phyloP scores from a whole-genome alignment of 257 asterid genomes.

The Solanum gracilifrons region DNA sequence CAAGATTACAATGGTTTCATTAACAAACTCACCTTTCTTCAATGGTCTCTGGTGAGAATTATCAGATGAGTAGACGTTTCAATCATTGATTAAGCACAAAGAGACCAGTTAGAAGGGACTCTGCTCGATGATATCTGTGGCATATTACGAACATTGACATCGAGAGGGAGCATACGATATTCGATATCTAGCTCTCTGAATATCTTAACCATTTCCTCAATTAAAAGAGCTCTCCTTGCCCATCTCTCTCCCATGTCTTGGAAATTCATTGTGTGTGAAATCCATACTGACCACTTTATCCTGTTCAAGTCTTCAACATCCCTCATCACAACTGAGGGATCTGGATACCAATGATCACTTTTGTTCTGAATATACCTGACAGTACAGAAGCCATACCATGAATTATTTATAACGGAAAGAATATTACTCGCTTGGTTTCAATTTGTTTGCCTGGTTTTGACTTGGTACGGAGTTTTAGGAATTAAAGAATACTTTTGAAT shows the following conservation, averaged over 20 bases:
- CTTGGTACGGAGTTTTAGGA: background rate
- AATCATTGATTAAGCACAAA: slow-evolving; percentile 3
- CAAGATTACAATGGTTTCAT: background rate
- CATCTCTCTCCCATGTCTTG: slow-evolving; percentile 95
- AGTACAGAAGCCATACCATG: background rate
- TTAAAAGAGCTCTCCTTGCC: slow-evolving; percentile 55
- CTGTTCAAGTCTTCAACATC: slow-evolving; percentile 85
- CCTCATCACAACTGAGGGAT: slow-evolving; percentile 65
- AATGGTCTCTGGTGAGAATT: background rate
- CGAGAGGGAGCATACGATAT: slow-evolving; percentile 64
- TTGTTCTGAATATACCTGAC: slow-evolving; percentile 54
- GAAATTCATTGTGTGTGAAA: slow-evolving; percentile 60
- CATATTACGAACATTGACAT: slow-evolving; percentile 66
- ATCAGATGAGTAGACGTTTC: background rate
- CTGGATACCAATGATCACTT: slow-evolving; percentile 75
- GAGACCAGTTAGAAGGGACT: slow-evolving; percentile 67
- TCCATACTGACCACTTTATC: slow-evolving; percentile 73
- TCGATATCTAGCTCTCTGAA: slow-evolving; percentile 78
- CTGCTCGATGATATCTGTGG: slow-evolving; percentile 43
- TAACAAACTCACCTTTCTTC: background rate
- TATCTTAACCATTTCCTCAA: slow-evolving; percentile 66
- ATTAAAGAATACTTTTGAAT: background rate
- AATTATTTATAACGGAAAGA: background rate
- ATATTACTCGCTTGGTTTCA: background rate
- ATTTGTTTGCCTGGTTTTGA: background rate